Evolutionary conservation across 1,284 basidiomycete genomes (phyloP).

Genomic region (Microbotryum saponariae): DNA sequence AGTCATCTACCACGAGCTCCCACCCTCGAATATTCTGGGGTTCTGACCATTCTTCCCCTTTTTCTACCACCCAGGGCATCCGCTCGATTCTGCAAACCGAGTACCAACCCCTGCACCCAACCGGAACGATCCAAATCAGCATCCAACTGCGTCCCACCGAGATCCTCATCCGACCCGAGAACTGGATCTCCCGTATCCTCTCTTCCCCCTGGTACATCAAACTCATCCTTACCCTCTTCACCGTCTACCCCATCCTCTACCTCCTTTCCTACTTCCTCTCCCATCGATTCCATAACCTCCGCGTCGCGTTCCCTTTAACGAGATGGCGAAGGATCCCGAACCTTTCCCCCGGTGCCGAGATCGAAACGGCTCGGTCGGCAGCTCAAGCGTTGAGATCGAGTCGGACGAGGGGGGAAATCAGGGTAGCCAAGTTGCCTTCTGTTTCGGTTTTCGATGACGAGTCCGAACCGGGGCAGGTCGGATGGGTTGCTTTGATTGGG

Average conservation of each 20-base stretch:
- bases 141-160: not conserved
- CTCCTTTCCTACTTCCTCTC: constrained; percentile 1
- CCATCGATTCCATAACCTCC: constrained; percentile 6
- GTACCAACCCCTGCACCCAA: not conserved
- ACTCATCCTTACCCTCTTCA: constrained; percentile 1
- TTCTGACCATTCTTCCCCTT: not conserved
- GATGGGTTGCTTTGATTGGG: not conserved
- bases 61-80: not conserved
- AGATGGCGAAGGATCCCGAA: constrained; percentile 8
- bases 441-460: not conserved
- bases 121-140: not conserved
- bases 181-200: constrained; percentile 5
- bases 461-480: not conserved
- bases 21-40: too few species aligned
- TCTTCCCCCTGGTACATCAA: not conserved
- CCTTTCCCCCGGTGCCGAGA: not conserved
- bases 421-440: not conserved
- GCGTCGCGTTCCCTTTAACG: constrained; percentile 11
- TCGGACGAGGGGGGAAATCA: not conserved
- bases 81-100: not conserved
- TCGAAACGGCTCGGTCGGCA: not conserved
- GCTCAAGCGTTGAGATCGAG: not conserved
- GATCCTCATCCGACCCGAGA: constrained; percentile 8
- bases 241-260: constrained; percentile 11
- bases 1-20: not conserved